These are phyloP conservation scores for Schizosaccharomyces versatilis DNA, from an alignment of 1,139 yeast genomes.

Conservation along the genomic window DNA sequence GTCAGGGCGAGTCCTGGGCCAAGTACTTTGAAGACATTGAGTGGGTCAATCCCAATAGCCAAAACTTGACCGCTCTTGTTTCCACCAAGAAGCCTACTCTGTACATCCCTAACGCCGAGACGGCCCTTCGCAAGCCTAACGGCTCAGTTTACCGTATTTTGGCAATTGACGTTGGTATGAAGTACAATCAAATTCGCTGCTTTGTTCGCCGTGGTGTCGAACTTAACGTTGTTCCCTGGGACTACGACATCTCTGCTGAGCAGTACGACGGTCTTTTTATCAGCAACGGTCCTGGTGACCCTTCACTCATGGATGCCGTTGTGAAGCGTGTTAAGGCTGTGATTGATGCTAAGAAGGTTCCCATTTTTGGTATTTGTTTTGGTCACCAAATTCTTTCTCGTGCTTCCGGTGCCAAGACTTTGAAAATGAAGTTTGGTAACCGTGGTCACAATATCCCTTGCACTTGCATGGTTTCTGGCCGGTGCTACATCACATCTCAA, in stretches of 20 bases:
- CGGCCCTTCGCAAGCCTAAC: conserved; percentile 35
- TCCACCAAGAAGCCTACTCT: conserved; percentile 54
- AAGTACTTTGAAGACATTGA: conserved; percentile 51
- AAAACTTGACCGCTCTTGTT: conserved; percentile 80
- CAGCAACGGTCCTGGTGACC: conserved; percentile 99
- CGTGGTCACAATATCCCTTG: conserved; percentile 99
- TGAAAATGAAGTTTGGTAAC: conserved; percentile 91
- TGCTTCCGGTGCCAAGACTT: conserved; percentile 83
- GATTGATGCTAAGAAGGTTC: conserved; percentile 34
- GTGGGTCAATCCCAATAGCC: conserved; percentile 81
- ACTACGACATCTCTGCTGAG: conserved; percentile 38
- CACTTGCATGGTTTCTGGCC: conserved; percentile 75
- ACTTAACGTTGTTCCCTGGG: conserved; percentile 90
- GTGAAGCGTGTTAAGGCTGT: conserved; percentile 37
- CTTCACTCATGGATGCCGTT: conserved; percentile 54
- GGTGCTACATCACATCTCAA: conserved; percentile 96
- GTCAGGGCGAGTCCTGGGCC: conserved; percentile 29
- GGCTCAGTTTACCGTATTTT: conserved; percentile 65
- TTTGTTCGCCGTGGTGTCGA: conserved; percentile 92
- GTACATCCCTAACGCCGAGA: conserved; percentile 40
- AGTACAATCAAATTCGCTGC: conserved; percentile 91
- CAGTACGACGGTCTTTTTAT: conserved; percentile 84
- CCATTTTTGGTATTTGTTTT: conserved; percentile 42
- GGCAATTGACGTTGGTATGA: conserved; percentile 95
- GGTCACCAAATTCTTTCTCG: conserved; percentile 96